Evolutionary conservation across 2,329 filamentous ascomycete species (phyloP).

Genomic region (Botryotinia narcissicola): DNA sequence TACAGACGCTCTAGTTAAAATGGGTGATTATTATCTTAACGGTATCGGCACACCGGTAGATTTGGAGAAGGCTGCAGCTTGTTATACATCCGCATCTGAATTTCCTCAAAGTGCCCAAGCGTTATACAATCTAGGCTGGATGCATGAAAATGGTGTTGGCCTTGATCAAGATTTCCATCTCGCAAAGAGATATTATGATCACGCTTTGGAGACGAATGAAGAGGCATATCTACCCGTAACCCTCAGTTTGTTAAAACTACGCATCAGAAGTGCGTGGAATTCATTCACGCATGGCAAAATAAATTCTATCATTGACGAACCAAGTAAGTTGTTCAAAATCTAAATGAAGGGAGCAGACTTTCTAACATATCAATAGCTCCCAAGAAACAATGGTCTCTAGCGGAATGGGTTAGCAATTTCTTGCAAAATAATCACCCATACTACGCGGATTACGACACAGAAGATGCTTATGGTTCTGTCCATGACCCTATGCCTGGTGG

Average conservation of each 20-base stretch:
- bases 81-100: slow-evolving; percentile 90
- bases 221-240: slow-evolving; percentile 95
- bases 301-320: slow-evolving; percentile 88
- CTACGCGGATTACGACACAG: slow-evolving; percentile 57
- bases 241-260: slow-evolving; percentile 79
- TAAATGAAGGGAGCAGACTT: slow-evolving; percentile 34
- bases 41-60: slow-evolving; percentile 73
- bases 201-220: slow-evolving; percentile 83
- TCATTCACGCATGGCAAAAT: slow-evolving; percentile 85
- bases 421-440: slow-evolving; percentile 62
- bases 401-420: slow-evolving; percentile 86
- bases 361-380: slow-evolving; percentile 57
- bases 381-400: slow-evolving; percentile 72
- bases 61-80: slow-evolving; percentile 83
- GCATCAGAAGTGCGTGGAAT: slow-evolving; percentile 89
- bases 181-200: slow-evolving; percentile 93
- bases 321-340: slow-evolving; percentile 56
- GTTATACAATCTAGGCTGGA: slow-evolving; percentile 96
- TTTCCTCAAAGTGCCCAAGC: slow-evolving; percentile 91
- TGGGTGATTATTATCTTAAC: slow-evolving; percentile 93
- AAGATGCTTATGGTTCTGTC: slow-evolving; percentile 43
- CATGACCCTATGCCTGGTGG: slow-evolving; percentile 56
- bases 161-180: slow-evolving; percentile 95
- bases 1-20: slow-evolving; percentile 91
- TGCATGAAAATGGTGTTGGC: slow-evolving; percentile 96